phyloP scores from a whole-genome alignment of 1,284 basidiomycete species.

The Singerocomus rubriflavus region DNA sequence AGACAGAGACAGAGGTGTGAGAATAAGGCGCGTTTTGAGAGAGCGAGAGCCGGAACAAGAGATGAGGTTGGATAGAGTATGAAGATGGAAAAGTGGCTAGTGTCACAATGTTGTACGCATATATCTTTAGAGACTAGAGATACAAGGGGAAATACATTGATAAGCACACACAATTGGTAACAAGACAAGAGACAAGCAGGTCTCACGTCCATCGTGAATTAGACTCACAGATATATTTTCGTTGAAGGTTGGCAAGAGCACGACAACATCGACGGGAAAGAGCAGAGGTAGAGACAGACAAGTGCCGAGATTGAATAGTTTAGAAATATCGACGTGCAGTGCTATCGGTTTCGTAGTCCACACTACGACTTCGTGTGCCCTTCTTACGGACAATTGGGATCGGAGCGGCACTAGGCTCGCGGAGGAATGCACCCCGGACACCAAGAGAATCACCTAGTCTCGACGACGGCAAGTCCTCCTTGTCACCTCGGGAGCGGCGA shows the following conservation, averaged over 20 bases:
- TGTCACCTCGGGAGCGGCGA: slow-evolving; percentile 13
- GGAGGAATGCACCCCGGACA: slow-evolving; percentile 21
- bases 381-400: slow-evolving; percentile 22
- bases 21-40: not conserved
- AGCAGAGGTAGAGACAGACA: not conserved
- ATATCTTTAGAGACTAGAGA: slow-evolving; percentile 13
- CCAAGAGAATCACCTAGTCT: slow-evolving; percentile 5
- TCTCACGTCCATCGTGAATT: not conserved
- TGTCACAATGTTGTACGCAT: slow-evolving; percentile 8
- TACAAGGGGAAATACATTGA: slow-evolving; percentile 10
- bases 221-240: slow-evolving; percentile 19
- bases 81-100: not conserved
- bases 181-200: not conserved
- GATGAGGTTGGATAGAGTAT: not conserved
- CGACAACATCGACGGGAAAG: not conserved
- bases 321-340: slow-evolving; percentile 16
- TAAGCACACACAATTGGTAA: slow-evolving; percentile 11
- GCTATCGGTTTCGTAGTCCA: slow-evolving; percentile 18
- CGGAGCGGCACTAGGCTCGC: slow-evolving; percentile 27
- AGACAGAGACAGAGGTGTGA: not conserved
- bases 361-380: slow-evolving; percentile 27
- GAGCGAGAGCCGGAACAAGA: not conserved
- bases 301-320: not conserved
- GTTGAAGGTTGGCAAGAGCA: not conserved
- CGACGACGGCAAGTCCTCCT: slow-evolving; percentile 14